These are phyloP conservation scores for Eimeria falciformis DNA, from an alignment of 169 alveolate genomes.

Conservation along the genomic window DNA sequence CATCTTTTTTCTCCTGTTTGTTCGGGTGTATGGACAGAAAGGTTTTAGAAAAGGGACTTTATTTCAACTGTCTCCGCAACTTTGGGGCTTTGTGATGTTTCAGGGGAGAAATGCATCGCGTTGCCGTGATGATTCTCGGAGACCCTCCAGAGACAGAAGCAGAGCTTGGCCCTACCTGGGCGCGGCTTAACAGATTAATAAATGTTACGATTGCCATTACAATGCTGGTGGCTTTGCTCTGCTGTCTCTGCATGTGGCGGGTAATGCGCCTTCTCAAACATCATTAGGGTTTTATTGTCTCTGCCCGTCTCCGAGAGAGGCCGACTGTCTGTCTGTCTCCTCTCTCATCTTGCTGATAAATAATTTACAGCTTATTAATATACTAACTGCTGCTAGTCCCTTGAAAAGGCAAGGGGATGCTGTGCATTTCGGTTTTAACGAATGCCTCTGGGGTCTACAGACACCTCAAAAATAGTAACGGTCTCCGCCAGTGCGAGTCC, in stretches of 20 bases:
- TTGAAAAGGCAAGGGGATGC: no score
- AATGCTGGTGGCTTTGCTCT: conserved; percentile 66
- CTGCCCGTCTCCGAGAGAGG: no score
- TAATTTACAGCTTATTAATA: no score
- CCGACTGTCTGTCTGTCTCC: no score
- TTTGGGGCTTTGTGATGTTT: background rate
- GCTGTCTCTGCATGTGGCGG: conserved; percentile 77
- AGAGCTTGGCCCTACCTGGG: conserved; percentile 30
- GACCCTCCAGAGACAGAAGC: conserved; percentile 69
- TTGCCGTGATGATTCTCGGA: conserved; percentile 68
- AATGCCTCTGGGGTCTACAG: no score
- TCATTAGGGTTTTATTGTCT: background rate
- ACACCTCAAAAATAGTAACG: no score
- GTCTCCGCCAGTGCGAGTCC: no score
- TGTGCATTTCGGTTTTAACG: no score
- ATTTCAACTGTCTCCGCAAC: no score
- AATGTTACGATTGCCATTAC: conserved; percentile 67
- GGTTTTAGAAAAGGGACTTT: background rate
- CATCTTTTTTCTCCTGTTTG: background rate
- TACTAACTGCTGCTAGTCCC: no score
- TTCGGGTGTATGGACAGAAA: background rate
- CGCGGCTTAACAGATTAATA: conserved; percentile 39
- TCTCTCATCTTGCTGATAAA: no score
- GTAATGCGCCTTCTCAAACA: conserved; percentile 70
- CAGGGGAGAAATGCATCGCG: conserved; percentile 67